Conservation (phyloP, 768 basidiomycete species). For the Trichaptum fuscoviolaceum region DNA sequence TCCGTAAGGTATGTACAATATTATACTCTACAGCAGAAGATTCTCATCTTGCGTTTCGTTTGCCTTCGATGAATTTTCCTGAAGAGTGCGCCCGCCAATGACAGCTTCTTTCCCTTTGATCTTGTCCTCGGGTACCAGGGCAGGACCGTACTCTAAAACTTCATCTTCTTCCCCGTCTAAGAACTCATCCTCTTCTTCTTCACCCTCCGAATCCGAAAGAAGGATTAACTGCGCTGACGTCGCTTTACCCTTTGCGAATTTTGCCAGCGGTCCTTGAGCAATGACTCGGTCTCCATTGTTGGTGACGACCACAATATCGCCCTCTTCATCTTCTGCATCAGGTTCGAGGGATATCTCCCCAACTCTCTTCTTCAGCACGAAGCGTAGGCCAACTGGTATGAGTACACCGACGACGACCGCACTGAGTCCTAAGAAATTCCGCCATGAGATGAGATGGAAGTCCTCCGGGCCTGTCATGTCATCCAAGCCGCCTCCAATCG, state of each 20-base stretch:
- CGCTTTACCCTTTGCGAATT: conserved; percentile 3
- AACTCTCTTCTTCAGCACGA: conserved; percentile 56
- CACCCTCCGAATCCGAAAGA: conserved; percentile 28
- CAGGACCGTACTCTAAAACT: conserved; percentile 57
- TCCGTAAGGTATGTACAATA: neutral
- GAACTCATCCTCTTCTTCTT: conserved; percentile 18
- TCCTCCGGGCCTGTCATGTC: conserved; percentile 93
- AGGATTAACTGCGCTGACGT: conserved; percentile 1
- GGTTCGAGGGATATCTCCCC: conserved; percentile 38
- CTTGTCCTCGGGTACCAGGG: conserved; percentile 34
- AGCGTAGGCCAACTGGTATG: conserved; percentile 86
- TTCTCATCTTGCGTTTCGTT: neutral
- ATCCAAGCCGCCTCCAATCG: conserved; percentile 89
- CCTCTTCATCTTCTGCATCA: conserved; percentile 30
- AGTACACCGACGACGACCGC: conserved; percentile 89
- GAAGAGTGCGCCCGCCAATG: neutral
- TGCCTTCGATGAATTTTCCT: neutral
- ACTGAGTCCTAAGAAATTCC: conserved; percentile 79
- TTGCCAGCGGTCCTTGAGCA: conserved; percentile 8
- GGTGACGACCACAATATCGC: conserved; percentile 23
- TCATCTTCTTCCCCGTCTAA: conserved; percentile 25
- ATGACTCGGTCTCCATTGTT: neutral
- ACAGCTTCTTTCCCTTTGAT: conserved; percentile 19
- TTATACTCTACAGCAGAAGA: neutral
- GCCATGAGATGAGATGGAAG: conserved; percentile 90